phyloP scores from a whole-genome alignment of 495 filamentous ascomycete species.

The Hypoxylon fragiforme region DNA sequence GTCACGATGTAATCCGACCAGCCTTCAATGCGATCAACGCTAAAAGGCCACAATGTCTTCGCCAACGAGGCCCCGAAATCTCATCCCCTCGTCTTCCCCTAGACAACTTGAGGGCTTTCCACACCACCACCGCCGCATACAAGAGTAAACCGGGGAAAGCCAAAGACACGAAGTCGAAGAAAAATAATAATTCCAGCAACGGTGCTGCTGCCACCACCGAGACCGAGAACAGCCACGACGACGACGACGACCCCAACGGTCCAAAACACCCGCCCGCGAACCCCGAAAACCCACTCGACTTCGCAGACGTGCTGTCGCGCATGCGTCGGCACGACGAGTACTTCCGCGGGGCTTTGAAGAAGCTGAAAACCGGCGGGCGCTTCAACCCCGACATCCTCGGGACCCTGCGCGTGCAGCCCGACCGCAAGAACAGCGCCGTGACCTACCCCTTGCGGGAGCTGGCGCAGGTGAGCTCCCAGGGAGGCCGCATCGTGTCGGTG shows the following conservation, averaged over 20 bases:
- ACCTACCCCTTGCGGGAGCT: conserved; percentile 67
- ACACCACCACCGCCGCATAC: conserved; percentile 6
- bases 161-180: conserved; percentile 3
- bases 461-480: conserved; percentile 73
- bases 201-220: background rate
- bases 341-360: conserved; percentile 65
- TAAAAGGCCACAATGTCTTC: background rate
- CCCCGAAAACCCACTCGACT: conserved; percentile 65
- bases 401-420: conserved; percentile 61
- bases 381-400: conserved; percentile 72
- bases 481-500: conserved; percentile 65
- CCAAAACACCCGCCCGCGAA: conserved; percentile 34
- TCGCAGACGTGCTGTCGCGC: conserved; percentile 63
- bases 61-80: background rate
- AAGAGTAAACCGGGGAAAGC: background rate
- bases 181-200: background rate
- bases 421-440: conserved; percentile 36
- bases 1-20: conserved; percentile 16
- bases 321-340: conserved; percentile 60
- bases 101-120: conserved; percentile 1
- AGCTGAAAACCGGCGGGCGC: conserved; percentile 60
- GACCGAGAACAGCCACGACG: background rate
- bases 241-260: conserved; percentile 17
- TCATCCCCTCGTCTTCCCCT: background rate
- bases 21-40: background rate